Percentiles rank a stretch among this genome's conserved stretches.
Evolutionary conservation across 192 early-diverging fungal genomes (phyloP).

Genomic region (Phycomyces nitens): DNA sequence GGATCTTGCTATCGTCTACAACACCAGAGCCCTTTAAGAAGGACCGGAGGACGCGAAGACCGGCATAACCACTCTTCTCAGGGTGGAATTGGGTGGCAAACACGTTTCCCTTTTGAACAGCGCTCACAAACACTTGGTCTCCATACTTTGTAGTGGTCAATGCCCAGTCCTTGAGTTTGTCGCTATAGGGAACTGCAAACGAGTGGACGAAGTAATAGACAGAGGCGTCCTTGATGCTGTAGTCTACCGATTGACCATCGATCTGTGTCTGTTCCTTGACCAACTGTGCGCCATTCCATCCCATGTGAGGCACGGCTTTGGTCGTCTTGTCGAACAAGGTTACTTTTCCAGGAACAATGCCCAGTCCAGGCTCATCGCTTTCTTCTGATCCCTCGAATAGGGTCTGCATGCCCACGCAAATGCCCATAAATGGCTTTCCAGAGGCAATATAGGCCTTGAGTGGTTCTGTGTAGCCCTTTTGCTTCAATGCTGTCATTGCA

Average conservation of each 20-base stretch:
- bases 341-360: constrained; percentile 74
- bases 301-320: constrained; percentile 98
- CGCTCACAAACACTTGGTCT: constrained; percentile 80
- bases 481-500: constrained; percentile 75
- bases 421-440: constrained; percentile 94
- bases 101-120: constrained; percentile 78
- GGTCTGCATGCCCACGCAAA: constrained; percentile 98
- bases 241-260: constrained; percentile 16
- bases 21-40: constrained; percentile 64
- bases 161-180: constrained; percentile 64
- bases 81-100: constrained; percentile 99
- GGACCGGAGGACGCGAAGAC: constrained; percentile 73
- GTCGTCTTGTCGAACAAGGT: constrained; percentile 58
- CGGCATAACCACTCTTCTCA: constrained; percentile 93
- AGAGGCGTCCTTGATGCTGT: constrained; percentile 42
- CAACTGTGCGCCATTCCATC: constrained; percentile 79
- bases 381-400: constrained; percentile 92
- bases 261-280: constrained; percentile 36
- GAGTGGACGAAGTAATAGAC: constrained; percentile 99
- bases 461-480: constrained; percentile 76
- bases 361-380: constrained; percentile 72
- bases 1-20: constrained; percentile 13
- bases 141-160: constrained; percentile 86
- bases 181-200: constrained; percentile 71
- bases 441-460: constrained; percentile 80